These are phyloP conservation scores for Tuber indicum DNA, from an alignment of 495 filamentous ascomycete species.

Conservation along the genomic window DNA sequence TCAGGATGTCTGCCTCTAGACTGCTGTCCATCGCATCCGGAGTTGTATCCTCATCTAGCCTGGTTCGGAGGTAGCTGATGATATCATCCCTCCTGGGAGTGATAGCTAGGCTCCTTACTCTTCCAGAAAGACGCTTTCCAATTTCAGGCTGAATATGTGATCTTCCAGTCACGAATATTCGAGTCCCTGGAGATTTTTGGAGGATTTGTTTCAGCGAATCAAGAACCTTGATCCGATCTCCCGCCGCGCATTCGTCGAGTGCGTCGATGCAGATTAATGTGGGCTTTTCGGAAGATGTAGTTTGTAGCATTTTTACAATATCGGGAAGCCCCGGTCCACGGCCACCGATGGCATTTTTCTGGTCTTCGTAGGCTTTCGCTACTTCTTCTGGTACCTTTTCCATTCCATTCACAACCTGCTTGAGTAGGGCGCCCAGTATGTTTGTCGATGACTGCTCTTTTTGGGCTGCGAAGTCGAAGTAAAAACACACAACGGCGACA, in stretches of 20 bases:
- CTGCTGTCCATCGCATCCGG: neutral
- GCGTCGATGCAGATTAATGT: neutral
- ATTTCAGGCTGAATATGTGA: neutral
- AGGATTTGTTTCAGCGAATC: neutral
- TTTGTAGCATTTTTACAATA: neutral
- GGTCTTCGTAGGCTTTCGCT: neutral
- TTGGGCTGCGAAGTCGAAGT: neutral
- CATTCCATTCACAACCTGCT: neutral
- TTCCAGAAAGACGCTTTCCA: neutral
- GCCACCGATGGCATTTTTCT: neutral
- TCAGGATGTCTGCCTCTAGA: neutral
- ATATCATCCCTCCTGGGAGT: neutral
- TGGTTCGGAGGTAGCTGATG: neutral
- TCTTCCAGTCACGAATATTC: neutral
- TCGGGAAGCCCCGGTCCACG: neutral
- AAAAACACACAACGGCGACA: neutral
- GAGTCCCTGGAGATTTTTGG: neutral
- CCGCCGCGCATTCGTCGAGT: neutral
- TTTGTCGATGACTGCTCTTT: neutral
- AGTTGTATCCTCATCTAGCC: neutral
- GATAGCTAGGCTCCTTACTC: neutral
- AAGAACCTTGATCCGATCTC: neutral
- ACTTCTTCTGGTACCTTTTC: neutral
- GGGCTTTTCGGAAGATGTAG: neutral
- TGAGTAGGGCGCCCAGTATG: neutral